Evolutionary conservation across 1,284 basidiomycete genomes (phyloP), one percentile per base, ranked within the genome.

Genomic region (Cryptococcus hybrid): DNA sequence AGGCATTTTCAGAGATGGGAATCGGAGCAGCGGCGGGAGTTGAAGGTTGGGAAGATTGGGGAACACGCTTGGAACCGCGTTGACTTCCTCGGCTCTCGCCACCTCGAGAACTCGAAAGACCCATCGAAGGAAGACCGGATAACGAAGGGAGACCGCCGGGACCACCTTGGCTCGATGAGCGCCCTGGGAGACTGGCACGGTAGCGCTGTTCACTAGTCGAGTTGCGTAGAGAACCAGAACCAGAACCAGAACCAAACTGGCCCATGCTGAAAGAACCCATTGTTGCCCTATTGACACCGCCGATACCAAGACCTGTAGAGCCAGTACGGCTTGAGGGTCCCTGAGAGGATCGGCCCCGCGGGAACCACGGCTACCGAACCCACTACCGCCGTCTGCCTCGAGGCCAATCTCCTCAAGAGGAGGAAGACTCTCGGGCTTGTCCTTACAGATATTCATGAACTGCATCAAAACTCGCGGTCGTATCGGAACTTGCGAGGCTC

Each of bases 381-480:
- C 63, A 64, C 85, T 85, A 57, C 87, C 86, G 11, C 82, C 57
- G 47, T 76, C 82, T 3, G 89, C 86, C 69, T 93, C 92, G 46
- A 97, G 85, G 54, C 95, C 95, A 68, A 99, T 89, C 38, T 88
- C 88, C 67, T 95, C 92, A 50, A 98, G 84, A 60, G 90, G 85
- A 40, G 94, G 92, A 35, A 98, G 85, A 55, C 85, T 84, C 57
- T 89, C 89, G 0, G 96, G 95, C 79, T 93, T 95, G 78, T 97
- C 94, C 78, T 88, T 90, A 83, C 93, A 99, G 56, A 96, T 81
- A 44, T 82, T 81, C 92, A 97, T 96, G 81, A 99, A 99, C 75
- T 99, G 96, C 63, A 99, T 80, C 36, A 99, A 83, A 99, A 99
- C 47, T 96, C 92, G 51, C 95, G 92, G 78, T 98, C 93, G 78